Percentiles rank a stretch among this genome's conserved stretches.
phyloP scores from a whole-genome alignment of 352 stramenopile genomes.

The Pythium inflatum region DNA sequence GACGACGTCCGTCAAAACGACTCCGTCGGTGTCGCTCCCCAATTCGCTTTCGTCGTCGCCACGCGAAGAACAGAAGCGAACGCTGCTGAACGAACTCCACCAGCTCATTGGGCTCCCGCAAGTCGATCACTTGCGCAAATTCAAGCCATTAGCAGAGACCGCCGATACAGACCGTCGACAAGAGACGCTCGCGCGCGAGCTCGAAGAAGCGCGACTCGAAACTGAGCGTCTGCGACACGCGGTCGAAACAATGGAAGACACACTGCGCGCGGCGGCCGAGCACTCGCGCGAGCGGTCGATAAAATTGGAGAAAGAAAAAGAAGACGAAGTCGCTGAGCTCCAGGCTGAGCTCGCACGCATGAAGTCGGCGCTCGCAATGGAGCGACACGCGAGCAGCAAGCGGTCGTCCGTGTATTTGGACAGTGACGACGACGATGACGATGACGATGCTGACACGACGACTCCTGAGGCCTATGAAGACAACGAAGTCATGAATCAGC shows the following conservation, averaged over 20 bases:
- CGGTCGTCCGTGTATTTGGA: constrained; percentile 35
- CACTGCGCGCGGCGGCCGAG: constrained; percentile 47
- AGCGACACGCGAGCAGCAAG: constrained; percentile 48
- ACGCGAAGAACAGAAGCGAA: constrained; percentile 59
- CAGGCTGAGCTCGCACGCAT: constrained; percentile 55
- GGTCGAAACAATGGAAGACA: constrained; percentile 67
- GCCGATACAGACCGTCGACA: constrained; percentile 48
- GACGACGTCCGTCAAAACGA: not conserved
- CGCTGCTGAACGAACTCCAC: constrained; percentile 83
- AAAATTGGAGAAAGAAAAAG: constrained; percentile 63
- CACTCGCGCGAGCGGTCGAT: constrained; percentile 60
- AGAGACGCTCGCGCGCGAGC: constrained; percentile 53
- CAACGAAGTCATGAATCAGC: constrained; percentile 28
- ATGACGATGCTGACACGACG: not conserved
- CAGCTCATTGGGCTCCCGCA: constrained; percentile 67
- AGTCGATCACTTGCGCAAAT: constrained; percentile 68
- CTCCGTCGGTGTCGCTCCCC: constrained; percentile 26
- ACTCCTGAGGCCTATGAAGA: constrained; percentile 26
- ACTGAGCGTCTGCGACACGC: constrained; percentile 59
- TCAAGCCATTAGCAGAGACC: constrained; percentile 65
- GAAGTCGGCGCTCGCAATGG: constrained; percentile 53
- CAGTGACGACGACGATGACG: constrained; percentile 34
- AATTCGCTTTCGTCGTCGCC: constrained; percentile 37
- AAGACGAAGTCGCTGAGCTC: constrained; percentile 53
- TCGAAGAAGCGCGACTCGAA: constrained; percentile 61